phyloP scores from a whole-genome alignment of 164 flowering plant species.

The Vitis vinifera region ASM3070453v1 NC_081806.1:4075001-4075500 shows the following conservation, averaged over 20 bases:
- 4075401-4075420: constrained; percentile 85
- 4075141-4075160: no score
- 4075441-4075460: constrained; percentile 63
- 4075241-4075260: neutral
- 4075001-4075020: no score
- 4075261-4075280: constrained; percentile 56
- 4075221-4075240: neutral
- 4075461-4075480: constrained; percentile 68
- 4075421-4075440: constrained; percentile 93
- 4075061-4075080: no score
- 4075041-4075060: no score
- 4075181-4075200: no score
- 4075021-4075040: no score
- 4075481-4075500: constrained; percentile 92
- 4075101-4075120: no score
- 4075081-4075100: neutral
- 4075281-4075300: constrained; percentile 45
- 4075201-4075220: no score
- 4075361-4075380: constrained; percentile 77
- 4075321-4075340: constrained; percentile 52
- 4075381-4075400: constrained; percentile 67
- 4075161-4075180: neutral
- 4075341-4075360: constrained; percentile 49
- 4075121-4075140: no score
- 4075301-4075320: constrained; percentile 48